Evolutionary conservation across 495 filamentous ascomycete genomes (phyloP).

Genomic region (Aspergillus wentii): DNA sequence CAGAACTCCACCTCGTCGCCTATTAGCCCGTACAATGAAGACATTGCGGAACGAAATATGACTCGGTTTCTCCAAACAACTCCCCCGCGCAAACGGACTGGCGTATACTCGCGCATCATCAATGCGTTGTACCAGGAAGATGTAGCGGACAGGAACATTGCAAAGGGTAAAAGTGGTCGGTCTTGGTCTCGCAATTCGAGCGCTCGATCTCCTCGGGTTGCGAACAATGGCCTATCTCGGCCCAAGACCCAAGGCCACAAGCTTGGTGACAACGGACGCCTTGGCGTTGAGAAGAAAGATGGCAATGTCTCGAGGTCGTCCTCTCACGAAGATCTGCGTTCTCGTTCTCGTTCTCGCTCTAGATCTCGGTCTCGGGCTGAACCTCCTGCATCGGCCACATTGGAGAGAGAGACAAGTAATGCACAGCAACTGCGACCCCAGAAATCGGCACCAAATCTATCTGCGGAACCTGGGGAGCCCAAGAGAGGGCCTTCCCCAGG

Average conservation of each 20-base stretch:
- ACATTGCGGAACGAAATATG: constrained; percentile 45
- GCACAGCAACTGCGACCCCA: constrained; percentile 16
- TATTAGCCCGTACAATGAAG: constrained; percentile 39
- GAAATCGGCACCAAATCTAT: constrained; percentile 30
- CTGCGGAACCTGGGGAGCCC: constrained; percentile 11
- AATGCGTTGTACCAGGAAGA: constrained; percentile 39
- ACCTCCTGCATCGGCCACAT: constrained; percentile 1
- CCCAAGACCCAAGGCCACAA: background rate
- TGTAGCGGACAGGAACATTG: constrained; percentile 40
- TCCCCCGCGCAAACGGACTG: constrained; percentile 15
- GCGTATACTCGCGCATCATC: constrained; percentile 24
- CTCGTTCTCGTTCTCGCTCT: background rate
- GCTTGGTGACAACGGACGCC: constrained; percentile 1
- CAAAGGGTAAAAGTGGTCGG: constrained; percentile 18
- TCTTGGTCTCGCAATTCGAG: constrained; percentile 19
- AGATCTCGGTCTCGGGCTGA: constrained; percentile 7
- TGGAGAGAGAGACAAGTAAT: background rate
- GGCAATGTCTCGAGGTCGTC: constrained; percentile 3
- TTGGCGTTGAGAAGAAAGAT: constrained; percentile 3
- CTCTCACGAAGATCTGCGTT: constrained; percentile 7
- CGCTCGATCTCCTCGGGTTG: constrained; percentile 12
- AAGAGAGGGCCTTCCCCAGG: constrained; percentile 10
- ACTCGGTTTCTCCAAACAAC: constrained; percentile 29
- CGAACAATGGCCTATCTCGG: constrained; percentile 15
- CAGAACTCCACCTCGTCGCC: constrained; percentile 22